phyloP scores from a whole-genome alignment of 1,139 yeast genomes.

The Scheffersomyces stambukii region DNA sequence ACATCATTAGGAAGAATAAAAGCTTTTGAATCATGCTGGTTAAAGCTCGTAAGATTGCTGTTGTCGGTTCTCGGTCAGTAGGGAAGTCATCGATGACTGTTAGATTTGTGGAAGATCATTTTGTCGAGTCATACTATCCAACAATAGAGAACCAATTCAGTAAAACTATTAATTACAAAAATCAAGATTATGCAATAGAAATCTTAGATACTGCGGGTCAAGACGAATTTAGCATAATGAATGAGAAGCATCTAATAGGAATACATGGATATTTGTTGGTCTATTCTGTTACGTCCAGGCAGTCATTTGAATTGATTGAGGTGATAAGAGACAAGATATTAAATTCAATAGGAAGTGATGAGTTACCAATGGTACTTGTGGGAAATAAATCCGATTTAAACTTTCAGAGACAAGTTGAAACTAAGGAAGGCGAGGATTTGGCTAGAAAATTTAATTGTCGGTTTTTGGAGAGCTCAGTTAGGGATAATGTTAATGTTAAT shows the following conservation, averaged over 20 bases:
- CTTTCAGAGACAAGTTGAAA: constrained; percentile 60
- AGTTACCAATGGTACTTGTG: constrained; percentile 74
- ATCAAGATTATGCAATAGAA: constrained; percentile 78
- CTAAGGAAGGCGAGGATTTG: constrained; percentile 58
- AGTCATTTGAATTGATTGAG: constrained; percentile 74
- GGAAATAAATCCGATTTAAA: constrained; percentile 81
- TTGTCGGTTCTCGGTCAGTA: constrained; percentile 86
- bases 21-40: constrained; percentile 23
- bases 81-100: constrained; percentile 88
- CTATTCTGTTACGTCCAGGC: constrained; percentile 75
- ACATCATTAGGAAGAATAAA: no score
- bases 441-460: constrained; percentile 62
- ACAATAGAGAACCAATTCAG: constrained; percentile 89
- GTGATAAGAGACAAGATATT: constrained; percentile 81
- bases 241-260: constrained; percentile 78
- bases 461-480: constrained; percentile 83
- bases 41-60: constrained; percentile 74
- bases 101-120: constrained; percentile 83
- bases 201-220: constrained; percentile 94
- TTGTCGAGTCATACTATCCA: constrained; percentile 87
- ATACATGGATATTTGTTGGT: constrained; percentile 82
- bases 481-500: constrained; percentile 62
- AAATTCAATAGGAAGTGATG: constrained; percentile 68
- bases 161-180: constrained; percentile 65
- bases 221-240: constrained; percentile 83